Evolutionary conservation across 2,329 filamentous ascomycete genomes (phyloP).

Genomic region (Apiospora phragmitis): DNA sequence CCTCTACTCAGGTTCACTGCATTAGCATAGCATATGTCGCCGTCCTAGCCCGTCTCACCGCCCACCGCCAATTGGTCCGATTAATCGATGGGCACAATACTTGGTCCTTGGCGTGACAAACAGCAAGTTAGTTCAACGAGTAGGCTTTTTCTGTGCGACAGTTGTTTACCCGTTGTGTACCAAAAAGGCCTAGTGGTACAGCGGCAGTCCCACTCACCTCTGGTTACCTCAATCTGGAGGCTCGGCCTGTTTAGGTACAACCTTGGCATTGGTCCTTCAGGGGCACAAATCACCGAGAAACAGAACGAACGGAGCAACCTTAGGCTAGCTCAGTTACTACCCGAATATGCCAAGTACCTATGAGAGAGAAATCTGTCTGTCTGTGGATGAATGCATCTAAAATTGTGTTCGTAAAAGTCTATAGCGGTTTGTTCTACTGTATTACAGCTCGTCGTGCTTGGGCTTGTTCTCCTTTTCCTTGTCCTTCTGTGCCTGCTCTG

Average conservation of each 20-base stretch:
- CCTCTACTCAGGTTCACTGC: not conserved
- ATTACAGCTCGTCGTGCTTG: slow-evolving; percentile 31
- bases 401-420: slow-evolving; percentile 11
- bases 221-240: not conserved
- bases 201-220: not conserved
- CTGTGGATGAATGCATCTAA: not conserved
- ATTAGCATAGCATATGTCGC: not conserved
- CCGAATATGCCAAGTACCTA: not conserved
- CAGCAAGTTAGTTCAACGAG: not conserved
- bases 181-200: not conserved
- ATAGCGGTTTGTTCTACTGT: slow-evolving; percentile 9
- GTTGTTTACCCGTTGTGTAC: not conserved
- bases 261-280: not conserved
- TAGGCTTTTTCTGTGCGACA: not conserved
- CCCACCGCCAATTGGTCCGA: not conserved
- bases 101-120: not conserved
- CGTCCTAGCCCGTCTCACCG: not conserved
- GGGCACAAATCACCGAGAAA: slow-evolving; percentile 6
- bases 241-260: not conserved
- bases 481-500: slow-evolving; percentile 30
- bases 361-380: not conserved
- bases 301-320: not conserved
- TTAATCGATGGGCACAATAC: not conserved
- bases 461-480: slow-evolving; percentile 24
- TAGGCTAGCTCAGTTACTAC: not conserved